Conservation (phyloP, 495 filamentous ascomycete species). For the Penicillium coprophilum region DNA sequence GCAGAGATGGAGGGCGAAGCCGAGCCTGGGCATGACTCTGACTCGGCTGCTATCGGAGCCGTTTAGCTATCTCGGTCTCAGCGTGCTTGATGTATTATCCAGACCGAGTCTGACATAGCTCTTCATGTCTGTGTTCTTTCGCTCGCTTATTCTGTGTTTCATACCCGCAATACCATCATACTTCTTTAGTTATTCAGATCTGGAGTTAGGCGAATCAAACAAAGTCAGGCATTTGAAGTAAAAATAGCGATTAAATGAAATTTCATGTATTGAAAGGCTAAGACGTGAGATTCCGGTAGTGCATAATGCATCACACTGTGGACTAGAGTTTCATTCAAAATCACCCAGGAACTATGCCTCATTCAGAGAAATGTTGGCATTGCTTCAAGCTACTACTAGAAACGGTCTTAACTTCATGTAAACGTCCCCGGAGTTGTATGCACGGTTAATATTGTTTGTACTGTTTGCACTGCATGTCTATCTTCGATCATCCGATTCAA, state of each 20-base stretch:
- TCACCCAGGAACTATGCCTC: too few species aligned
- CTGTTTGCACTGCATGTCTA: slow-evolving; percentile 11
- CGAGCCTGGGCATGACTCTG: slow-evolving; percentile 22
- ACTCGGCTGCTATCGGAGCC: slow-evolving; percentile 15
- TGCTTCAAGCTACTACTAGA: too few species aligned
- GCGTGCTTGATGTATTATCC: slow-evolving; percentile 1
- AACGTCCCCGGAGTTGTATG: not conserved
- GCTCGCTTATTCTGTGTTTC: slow-evolving; percentile 23
- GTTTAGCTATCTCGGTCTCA: slow-evolving; percentile 4
- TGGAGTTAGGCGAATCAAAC: too few species aligned
- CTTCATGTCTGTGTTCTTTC: slow-evolving; percentile 17
- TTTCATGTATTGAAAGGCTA: not conserved
- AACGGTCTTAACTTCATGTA: too few species aligned
- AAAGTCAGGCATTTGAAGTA: not conserved
- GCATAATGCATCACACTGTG: too few species aligned
- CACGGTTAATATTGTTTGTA: slow-evolving; percentile 6
- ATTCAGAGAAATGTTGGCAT: too few species aligned
- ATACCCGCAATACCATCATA: slow-evolving; percentile 29
- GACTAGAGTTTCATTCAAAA: too few species aligned
- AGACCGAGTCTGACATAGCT: slow-evolving; percentile 20
- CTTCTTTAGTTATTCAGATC: slow-evolving; percentile 4
- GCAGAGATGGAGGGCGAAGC: slow-evolving; percentile 76
- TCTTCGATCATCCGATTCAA: slow-evolving; percentile 19
- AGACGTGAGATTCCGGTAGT: not conserved
- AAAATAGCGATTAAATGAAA: not conserved